phyloP scores from a whole-genome alignment of 2,329 filamentous ascomycete species.

The Diaporthe vaccinii region DNA sequence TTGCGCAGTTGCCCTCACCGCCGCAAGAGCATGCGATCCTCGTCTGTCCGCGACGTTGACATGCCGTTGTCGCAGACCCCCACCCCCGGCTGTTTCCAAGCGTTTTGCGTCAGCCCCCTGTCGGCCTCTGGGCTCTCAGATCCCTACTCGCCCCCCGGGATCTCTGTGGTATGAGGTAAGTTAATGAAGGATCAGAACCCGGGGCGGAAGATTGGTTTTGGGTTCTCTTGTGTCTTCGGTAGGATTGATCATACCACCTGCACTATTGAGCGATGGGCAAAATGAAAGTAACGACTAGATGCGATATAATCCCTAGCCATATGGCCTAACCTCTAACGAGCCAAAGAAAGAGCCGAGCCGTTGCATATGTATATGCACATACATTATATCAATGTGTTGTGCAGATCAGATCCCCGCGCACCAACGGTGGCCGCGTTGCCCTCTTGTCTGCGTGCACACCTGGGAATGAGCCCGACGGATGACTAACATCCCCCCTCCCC shows the following conservation, averaged over 20 bases:
- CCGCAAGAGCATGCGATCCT: constrained; percentile 27
- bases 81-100: constrained; percentile 12
- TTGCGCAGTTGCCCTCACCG: constrained; percentile 21
- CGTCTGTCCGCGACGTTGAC: constrained; percentile 22
- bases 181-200: neutral
- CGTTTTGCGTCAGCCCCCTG: constrained; percentile 24
- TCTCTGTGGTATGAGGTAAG: constrained; percentile 11
- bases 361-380: neutral
- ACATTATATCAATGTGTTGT: neutral
- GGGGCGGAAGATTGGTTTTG: neutral
- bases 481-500: neutral
- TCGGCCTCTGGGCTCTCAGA: constrained; percentile 12
- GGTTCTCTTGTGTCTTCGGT: neutral
- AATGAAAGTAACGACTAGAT: neutral
- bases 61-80: constrained; percentile 18
- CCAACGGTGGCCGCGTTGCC: constrained; percentile 4
- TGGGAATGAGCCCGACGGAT: neutral
- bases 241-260: neutral
- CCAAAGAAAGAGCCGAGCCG: constrained; percentile 15
- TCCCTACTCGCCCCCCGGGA: constrained; percentile 10
- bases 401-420: constrained; percentile 5
- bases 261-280: neutral
- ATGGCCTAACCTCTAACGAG: neutral
- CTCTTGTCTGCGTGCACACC: neutral
- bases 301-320: neutral